These are phyloP conservation scores for Paracamarosporium sp. DNA, from an alignment of 2,329 filamentous ascomycete genomes.

Conservation along the genomic window DNA sequence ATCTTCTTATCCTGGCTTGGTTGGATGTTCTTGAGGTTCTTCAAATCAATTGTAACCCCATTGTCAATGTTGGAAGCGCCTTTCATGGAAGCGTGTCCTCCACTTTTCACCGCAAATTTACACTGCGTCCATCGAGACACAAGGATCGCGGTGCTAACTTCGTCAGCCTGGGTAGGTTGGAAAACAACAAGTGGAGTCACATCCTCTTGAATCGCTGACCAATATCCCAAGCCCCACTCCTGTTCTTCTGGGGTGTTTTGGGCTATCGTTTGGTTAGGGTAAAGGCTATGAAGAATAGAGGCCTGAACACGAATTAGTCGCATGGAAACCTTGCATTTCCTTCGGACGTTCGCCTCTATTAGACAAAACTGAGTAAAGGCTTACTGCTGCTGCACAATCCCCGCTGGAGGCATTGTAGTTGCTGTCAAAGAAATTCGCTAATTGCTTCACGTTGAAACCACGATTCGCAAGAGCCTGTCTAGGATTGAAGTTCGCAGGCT, in stretches of 20 bases:
- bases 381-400: slow-evolving; percentile 1
- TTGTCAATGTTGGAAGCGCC: slow-evolving; percentile 39
- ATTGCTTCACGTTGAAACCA: background rate
- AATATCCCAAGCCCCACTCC: background rate
- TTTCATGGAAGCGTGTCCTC: slow-evolving; percentile 21
- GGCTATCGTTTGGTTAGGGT: background rate
- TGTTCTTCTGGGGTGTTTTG: background rate
- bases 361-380: background rate
- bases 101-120: slow-evolving; percentile 11
- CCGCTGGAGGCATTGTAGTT: background rate
- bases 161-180: slow-evolving; percentile 23
- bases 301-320: background rate
- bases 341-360: background rate
- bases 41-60: slow-evolving; percentile 38
- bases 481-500: background rate
- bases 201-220: background rate
- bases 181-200: slow-evolving; percentile 20
- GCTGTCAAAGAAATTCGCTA: background rate
- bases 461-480: background rate
- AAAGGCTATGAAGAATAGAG: background rate
- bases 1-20: slow-evolving; percentile 23
- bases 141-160: slow-evolving; percentile 28
- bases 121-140: slow-evolving; percentile 33
- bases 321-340: background rate
- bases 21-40: slow-evolving; percentile 29